phyloP scores from a whole-genome alignment of 1,139 yeast genomes.

The Chernovozyma sophiae-reginae region DNA sequence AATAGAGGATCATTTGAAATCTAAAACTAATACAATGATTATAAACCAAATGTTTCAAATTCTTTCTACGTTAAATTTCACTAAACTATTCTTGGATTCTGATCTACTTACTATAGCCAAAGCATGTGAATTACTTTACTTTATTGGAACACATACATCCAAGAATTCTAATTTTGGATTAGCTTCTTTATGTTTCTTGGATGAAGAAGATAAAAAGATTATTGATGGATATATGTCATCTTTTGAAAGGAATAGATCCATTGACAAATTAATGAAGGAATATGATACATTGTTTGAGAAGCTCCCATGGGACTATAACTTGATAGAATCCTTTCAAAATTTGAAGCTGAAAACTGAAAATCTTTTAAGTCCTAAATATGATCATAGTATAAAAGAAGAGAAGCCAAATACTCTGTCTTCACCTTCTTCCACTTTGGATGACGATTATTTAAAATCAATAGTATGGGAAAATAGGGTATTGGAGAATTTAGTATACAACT shows the following conservation, averaged over 20 bases:
- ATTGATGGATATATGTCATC: slow-evolving; percentile 8
- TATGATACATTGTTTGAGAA: slow-evolving; percentile 3
- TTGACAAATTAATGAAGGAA: slow-evolving; percentile 5
- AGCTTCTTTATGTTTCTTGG: slow-evolving; percentile 15
- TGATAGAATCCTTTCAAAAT: slow-evolving; percentile 1
- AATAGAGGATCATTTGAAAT: slow-evolving; percentile 3
- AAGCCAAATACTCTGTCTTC: neutral
- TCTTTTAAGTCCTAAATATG: neutral
- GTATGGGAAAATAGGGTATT: slow-evolving; percentile 21
- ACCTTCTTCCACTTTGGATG: slow-evolving; percentile 10
- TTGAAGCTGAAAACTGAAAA: neutral
- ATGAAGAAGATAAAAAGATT: slow-evolving; percentile 14
- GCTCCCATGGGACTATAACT: neutral
- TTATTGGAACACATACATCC: slow-evolving; percentile 20
- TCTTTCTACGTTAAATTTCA: slow-evolving; percentile 10
- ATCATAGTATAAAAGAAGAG: slow-evolving; percentile 5
- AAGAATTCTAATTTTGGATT: slow-evolving; percentile 18
- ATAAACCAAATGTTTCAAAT: slow-evolving; percentile 11
- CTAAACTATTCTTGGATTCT: slow-evolving; percentile 13
- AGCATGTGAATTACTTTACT: slow-evolving; percentile 16
- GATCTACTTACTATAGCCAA: slow-evolving; percentile 14
- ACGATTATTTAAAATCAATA: slow-evolving; percentile 16
- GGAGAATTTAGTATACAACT: slow-evolving; percentile 14
- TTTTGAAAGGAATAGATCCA: slow-evolving; percentile 1
- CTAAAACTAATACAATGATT: slow-evolving; percentile 7